phyloP scores from a whole-genome alignment of 2,329 filamentous ascomycete species.

The Sporothrix variecibatus region DNA sequence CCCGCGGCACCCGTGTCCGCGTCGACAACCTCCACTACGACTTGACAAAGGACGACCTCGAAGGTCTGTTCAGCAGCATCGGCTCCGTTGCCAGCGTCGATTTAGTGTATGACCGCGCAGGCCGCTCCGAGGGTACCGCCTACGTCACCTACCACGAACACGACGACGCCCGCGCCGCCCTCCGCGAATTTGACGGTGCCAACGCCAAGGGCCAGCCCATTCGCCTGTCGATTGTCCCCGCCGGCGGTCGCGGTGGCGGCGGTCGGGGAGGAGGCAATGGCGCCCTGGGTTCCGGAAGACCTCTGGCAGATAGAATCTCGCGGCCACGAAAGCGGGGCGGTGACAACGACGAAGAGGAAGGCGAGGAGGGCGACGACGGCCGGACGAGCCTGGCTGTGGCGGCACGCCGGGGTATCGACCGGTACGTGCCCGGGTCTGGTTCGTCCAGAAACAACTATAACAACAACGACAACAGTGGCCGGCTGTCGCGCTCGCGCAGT shows the following conservation, averaged over 20 bases:
- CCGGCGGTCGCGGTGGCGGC: constrained; percentile 49
- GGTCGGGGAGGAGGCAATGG: constrained; percentile 51
- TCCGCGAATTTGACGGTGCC: constrained; percentile 81
- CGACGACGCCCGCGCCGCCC: constrained; percentile 71
- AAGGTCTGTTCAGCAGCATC: constrained; percentile 81
- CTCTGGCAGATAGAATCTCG: constrained; percentile 64
- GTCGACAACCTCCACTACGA: constrained; percentile 94
- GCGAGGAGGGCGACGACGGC: constrained; percentile 32
- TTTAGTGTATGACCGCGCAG: constrained; percentile 82
- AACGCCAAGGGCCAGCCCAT: constrained; percentile 91
- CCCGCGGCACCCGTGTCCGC: constrained; percentile 64
- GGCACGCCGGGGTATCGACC: constrained; percentile 69
- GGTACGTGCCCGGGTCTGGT: constrained; percentile 65
- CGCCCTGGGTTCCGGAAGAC: constrained; percentile 56
- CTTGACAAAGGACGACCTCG: constrained; percentile 77
- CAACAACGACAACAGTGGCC: constrained; percentile 37
- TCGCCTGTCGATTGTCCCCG: constrained; percentile 65
- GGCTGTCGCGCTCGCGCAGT: constrained; percentile 57
- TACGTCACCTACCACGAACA: constrained; percentile 76
- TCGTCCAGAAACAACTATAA: constrained; percentile 46
- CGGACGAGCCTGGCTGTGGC: constrained; percentile 39
- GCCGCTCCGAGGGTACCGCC: constrained; percentile 81
- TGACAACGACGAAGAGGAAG: constrained; percentile 43
- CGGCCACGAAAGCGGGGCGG: constrained; percentile 46
- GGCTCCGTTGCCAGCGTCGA: constrained; percentile 69